phyloP scores from a whole-genome alignment of 2,329 filamentous ascomycete species.

The Emmonsia crescens region DNA sequence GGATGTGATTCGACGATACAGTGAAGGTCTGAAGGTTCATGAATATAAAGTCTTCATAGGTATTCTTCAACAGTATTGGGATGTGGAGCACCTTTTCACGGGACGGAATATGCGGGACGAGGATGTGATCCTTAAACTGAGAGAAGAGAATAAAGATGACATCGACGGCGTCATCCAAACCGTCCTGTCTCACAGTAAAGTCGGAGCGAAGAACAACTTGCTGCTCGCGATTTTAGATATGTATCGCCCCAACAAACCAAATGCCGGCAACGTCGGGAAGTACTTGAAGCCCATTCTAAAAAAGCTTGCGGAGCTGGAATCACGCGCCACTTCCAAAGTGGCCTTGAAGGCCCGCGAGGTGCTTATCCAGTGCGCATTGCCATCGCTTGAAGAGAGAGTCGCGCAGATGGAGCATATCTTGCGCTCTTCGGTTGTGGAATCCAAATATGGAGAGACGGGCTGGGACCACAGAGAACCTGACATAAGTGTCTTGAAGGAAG shows the following conservation, averaged over 20 bases:
- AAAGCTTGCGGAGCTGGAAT: constrained; percentile 83
- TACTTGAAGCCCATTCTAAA: constrained; percentile 73
- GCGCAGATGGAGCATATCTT: constrained; percentile 98
- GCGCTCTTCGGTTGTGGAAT: constrained; percentile 88
- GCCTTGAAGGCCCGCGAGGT: constrained; percentile 94
- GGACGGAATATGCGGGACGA: constrained; percentile 78
- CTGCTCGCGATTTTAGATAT: constrained; percentile 83
- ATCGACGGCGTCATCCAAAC: constrained; percentile 73
- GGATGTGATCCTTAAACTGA: constrained; percentile 82
- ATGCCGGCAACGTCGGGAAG: constrained; percentile 77
- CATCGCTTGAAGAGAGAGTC: constrained; percentile 87
- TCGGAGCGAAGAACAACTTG: constrained; percentile 88
- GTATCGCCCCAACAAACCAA: constrained; percentile 90
- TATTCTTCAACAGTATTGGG: constrained; percentile 70
- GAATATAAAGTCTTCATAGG: constrained; percentile 73
- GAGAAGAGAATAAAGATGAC: constrained; percentile 94
- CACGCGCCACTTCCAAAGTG: constrained; percentile 79
- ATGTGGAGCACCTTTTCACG: constrained; percentile 79
- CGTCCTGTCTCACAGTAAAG: constrained; percentile 86
- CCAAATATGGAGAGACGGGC: constrained; percentile 91
- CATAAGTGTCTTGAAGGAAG: constrained; percentile 86
- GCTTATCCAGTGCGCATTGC: constrained; percentile 91
- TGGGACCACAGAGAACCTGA: constrained; percentile 93
- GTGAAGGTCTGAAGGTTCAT: constrained; percentile 79
- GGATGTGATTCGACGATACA: constrained; percentile 67